Percentiles rank a stretch among this genome's conserved stretches.
Evolutionary conservation across 441 rosid genomes (phyloP).

Genomic region (Kokia cookei): DNA sequence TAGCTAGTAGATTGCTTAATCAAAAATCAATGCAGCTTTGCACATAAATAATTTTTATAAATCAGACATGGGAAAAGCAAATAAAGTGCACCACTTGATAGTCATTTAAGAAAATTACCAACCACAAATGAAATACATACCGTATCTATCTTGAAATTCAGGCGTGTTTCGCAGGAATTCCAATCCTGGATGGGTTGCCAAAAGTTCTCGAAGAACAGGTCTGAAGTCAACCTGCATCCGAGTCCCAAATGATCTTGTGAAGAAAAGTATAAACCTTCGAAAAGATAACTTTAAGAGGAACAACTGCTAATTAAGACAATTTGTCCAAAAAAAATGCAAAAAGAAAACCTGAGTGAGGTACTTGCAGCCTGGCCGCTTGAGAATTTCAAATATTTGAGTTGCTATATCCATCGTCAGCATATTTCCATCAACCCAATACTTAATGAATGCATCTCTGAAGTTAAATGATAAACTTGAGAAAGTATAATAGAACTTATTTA

Average conservation of each 20-base stretch:
- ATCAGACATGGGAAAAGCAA: neutral
- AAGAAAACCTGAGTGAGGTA: slow-evolving; percentile 55
- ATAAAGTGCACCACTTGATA: neutral
- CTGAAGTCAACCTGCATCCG: slow-evolving; percentile 56
- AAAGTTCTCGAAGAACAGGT: slow-evolving; percentile 54
- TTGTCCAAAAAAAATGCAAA: neutral
- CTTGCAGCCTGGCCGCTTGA: slow-evolving; percentile 48
- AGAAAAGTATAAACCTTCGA: slow-evolving; percentile 5
- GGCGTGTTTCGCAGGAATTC: slow-evolving; percentile 49
- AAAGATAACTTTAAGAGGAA: slow-evolving; percentile 1
- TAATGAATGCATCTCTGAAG: slow-evolving; percentile 55
- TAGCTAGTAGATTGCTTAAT: neutral
- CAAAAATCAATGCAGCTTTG: neutral
- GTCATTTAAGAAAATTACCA: neutral
- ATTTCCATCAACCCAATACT: slow-evolving; percentile 54
- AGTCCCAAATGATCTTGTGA: slow-evolving; percentile 8
- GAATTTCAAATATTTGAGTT: slow-evolving; percentile 42
- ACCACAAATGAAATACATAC: slow-evolving; percentile 15
- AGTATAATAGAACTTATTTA: neutral
- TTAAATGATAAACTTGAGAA: slow-evolving; percentile 7
- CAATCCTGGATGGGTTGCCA: slow-evolving; percentile 58
- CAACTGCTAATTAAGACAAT: neutral
- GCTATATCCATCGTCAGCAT: slow-evolving; percentile 48
- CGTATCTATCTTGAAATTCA: slow-evolving; percentile 71
- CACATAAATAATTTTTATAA: neutral